Base-by-base conservation (phyloP, 306 rosid genomes). In the Dalbergia cochinchinensis region DNA sequence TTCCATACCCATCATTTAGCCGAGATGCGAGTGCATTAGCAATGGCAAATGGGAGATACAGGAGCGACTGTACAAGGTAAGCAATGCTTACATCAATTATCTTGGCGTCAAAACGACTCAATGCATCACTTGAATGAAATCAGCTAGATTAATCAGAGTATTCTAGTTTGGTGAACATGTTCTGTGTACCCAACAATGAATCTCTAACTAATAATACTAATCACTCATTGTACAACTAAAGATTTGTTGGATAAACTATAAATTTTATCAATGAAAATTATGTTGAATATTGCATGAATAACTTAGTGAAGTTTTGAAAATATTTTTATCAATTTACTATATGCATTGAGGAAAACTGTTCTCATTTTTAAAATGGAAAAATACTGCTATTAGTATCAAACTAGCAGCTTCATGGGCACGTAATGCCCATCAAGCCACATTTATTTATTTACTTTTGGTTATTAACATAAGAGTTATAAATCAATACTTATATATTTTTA, bases 11-110 rank as follows among this genome's bases (percentile, higher is more conserved):
- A 35, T 89, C 96, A 69, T 90, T 89, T 60, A 91, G 84, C 83
- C 83, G 91, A 44, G 98, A 92, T 11, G 93, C 88, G 31, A 93
- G 98, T 22, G 91, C 89, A 85, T 95, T 95, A 59, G 96, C 99
- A 83, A 93, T 88, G 44, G 98, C 98, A 18, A 91, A 81, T 12
- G 99, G 99, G 44, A 93, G 97, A 88, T 84, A 91, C 83, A 93
- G 16, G 51, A 91, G 84, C 42, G 99, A 91, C 99, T 93, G 92
- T 61, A 86, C 48, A 82, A 53, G 57, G 65, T 10, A 73, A 77
- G 44, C 31, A 72, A 73, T 37, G 44, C 50, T 37, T 51, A 35
- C 54, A 80, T 80, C 72, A 83, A 35, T 61, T 67, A 67, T 76
- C 20, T 60, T 73, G 41, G 41, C 69, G 63, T 13, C 35, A 31